Conservation (phyloP, 179 eudicot species). For the Silene noctiflora region DNA sequence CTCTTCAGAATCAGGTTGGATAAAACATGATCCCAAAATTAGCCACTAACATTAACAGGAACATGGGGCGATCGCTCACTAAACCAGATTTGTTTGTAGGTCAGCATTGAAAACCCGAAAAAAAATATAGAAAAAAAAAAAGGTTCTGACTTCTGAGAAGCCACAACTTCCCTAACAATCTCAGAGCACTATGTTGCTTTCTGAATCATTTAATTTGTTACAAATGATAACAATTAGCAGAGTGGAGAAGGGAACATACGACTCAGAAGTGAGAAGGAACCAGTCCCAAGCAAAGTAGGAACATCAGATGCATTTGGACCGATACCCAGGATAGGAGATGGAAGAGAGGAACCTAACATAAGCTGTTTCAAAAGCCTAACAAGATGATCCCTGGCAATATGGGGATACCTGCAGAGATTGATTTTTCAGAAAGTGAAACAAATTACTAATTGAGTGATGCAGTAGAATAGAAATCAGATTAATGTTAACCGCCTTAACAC, state of each 20-base stretch:
- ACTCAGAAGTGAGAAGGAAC: constrained; percentile 76
- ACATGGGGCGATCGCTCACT: neutral
- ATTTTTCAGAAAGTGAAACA: neutral
- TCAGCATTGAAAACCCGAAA: neutral
- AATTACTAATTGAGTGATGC: neutral
- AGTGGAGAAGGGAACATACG: constrained; percentile 42
- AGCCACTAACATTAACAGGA: neutral
- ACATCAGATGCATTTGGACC: constrained; percentile 71
- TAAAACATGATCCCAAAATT: too few species aligned
- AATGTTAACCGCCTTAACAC: neutral
- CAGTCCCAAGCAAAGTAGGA: constrained; percentile 88
- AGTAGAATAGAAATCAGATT: neutral
- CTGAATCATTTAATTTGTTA: neutral
- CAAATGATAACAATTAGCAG: constrained; percentile 6
- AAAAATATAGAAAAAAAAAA: neutral
- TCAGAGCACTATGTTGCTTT: constrained; percentile 8
- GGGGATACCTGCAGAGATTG: constrained; percentile 60
- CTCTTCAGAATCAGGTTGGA: too few species aligned
- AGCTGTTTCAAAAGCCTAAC: constrained; percentile 90
- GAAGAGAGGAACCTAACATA: constrained; percentile 40
- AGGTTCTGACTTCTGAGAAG: neutral
- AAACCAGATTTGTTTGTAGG: neutral
- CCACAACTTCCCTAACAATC: neutral
- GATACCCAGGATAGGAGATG: constrained; percentile 31
- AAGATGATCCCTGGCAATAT: constrained; percentile 78